phyloP scores from a whole-genome alignment of 805 yeast genomes.

The Suhomyces canberraensis region DNA sequence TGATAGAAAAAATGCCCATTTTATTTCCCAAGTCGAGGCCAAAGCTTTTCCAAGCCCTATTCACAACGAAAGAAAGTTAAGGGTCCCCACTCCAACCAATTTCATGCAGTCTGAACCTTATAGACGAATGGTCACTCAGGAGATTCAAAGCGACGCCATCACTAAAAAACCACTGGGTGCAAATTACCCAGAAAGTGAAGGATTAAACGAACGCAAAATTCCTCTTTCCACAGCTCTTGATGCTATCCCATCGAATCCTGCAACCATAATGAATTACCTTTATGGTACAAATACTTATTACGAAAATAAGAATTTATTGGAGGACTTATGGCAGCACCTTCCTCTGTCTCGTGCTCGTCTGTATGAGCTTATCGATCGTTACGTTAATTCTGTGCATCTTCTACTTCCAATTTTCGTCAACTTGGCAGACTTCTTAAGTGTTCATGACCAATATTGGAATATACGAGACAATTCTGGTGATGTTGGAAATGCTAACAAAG shows the following conservation, averaged over 20 bases:
- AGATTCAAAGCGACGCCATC: neutral
- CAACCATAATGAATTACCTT: conserved; percentile 30
- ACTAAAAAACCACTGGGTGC: neutral
- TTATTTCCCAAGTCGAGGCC: neutral
- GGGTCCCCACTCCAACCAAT: conserved; percentile 3
- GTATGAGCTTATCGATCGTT: conserved; percentile 46
- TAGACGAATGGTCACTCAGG: conserved; percentile 1
- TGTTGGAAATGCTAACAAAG: neutral
- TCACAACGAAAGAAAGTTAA: no score
- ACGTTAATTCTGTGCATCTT: conserved; percentile 51
- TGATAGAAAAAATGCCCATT: no score
- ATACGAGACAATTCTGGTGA: neutral
- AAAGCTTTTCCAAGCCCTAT: no score
- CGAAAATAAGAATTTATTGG: conserved; percentile 31
- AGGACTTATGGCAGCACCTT: conserved; percentile 39
- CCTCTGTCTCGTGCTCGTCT: conserved; percentile 45
- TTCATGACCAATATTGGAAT: conserved; percentile 52
- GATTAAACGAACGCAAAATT: neutral
- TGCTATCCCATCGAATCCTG: conserved; percentile 32
- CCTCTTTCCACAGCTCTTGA: conserved; percentile 24
- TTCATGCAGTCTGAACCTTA: no score
- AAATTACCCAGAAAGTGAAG: neutral
- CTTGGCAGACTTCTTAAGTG: conserved; percentile 38
- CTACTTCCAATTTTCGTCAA: conserved; percentile 52
- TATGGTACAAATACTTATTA: conserved; percentile 40